These are phyloP conservation scores for Alnus glutinosa DNA, from an alignment of 306 rosid species.

Conservation along the genomic window DNA sequence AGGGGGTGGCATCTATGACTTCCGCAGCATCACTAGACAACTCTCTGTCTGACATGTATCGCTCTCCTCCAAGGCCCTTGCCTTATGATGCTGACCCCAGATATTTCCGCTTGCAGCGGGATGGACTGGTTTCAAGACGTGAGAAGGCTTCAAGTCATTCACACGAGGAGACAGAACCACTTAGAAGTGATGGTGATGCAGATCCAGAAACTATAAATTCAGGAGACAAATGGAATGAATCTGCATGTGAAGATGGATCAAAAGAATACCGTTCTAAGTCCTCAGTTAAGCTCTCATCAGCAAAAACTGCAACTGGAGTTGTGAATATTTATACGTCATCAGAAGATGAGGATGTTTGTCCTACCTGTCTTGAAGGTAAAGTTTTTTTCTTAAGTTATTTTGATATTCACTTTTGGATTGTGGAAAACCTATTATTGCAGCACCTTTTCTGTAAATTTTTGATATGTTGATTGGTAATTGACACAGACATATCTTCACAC, in stretches of 20 bases:
- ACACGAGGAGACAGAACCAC: constrained; percentile 86
- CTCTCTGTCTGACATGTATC: constrained; percentile 83
- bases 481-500: constrained; percentile 1
- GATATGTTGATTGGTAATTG: constrained; percentile 6
- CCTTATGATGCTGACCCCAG: constrained; percentile 90
- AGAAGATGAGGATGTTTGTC: constrained; percentile 94
- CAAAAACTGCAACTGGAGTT: constrained; percentile 55
- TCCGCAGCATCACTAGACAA: constrained; percentile 76
- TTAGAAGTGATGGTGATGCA: constrained; percentile 64
- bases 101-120: constrained; percentile 68
- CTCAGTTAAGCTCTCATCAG: constrained; percentile 53
- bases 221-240: constrained; percentile 75
- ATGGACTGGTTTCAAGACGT: constrained; percentile 80
- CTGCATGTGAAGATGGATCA: constrained; percentile 71
- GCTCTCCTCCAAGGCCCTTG: constrained; percentile 95
- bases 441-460: constrained; percentile 5
- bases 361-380: constrained; percentile 97
- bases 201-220: constrained; percentile 62
- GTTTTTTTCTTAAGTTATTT: not conserved
- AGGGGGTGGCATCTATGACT: constrained; percentile 74
- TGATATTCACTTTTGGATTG: constrained; percentile 17
- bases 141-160: constrained; percentile 92
- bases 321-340: constrained; percentile 56
- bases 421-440: not conserved
- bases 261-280: constrained; percentile 68